Evolutionary conservation across 2,329 filamentous ascomycete species (phyloP), one percentile per base, ranked within the genome.

Genomic region (Lecanoromycetidae sp.): DNA sequence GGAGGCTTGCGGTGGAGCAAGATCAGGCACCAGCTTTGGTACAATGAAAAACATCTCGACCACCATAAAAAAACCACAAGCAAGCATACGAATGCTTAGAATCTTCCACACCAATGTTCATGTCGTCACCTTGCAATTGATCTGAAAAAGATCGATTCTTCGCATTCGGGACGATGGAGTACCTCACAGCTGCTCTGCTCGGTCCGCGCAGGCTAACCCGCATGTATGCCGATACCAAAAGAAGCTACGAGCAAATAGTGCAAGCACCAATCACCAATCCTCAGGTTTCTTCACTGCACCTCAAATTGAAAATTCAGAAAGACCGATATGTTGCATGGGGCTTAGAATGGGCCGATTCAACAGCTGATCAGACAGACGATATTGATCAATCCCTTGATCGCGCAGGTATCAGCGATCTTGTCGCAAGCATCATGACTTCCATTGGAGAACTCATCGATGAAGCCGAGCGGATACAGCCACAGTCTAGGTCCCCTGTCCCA

Each of bases 311-410:
- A 49, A 78, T 77, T 45, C 77, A 82, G 57, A 77, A 78, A 57
- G 76, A 81, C 59, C 66, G 78, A 17, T 64, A 81, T 39, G 69
- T 80, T 33, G 72, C 77, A 26, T 82, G 78, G 78, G 78, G 77
- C 38, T 63, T 80, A 49, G 75, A 80, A 58, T 82, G 78, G 78
- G 78, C 71, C 60, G 77, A 80, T 58, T 76, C 73, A 50, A 72
- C 70, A 55, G 72, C 71, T 51, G 69, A 68, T 13, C 64, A 70
- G 44, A 70, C 74, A 49, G 75, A 71, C 55, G 72, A 77, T 60
- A 80, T 80, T 55, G 78, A 80, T 57, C 76, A 77, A 55, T 74
- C 74, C 15, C 65, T 80, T 15, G 76, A 75, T 43, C 70, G 75
- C 51, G 77, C 77, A 26, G 77, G 77, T 15, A 67, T 80, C 51